Percentiles rank a stretch among this genome's conserved stretches.
phyloP scores from a whole-genome alignment of 495 filamentous ascomycete genomes.

The Penicillium cosmopolitanum region DNA sequence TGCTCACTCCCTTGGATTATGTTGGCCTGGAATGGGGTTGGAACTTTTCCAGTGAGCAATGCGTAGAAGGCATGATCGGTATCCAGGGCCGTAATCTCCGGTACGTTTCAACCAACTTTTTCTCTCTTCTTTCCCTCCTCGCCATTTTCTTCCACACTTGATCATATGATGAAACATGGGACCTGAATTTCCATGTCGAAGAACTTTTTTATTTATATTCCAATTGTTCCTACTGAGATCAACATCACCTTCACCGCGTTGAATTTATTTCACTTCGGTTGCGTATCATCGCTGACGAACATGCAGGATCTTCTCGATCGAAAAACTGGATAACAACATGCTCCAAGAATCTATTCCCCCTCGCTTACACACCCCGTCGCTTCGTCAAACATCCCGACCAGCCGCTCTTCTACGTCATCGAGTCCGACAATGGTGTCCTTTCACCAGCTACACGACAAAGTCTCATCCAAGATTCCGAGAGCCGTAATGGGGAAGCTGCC shows the following conservation, averaged over 20 bases:
- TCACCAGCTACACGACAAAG: constrained; percentile 70
- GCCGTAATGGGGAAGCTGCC: constrained; percentile 70
- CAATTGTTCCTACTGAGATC: constrained; percentile 80
- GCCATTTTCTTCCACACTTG: constrained; percentile 9
- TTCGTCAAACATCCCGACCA: constrained; percentile 87
- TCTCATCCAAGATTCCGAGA: constrained; percentile 65
- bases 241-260: constrained; percentile 4
- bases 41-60: constrained; percentile 94
- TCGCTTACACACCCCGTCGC: constrained; percentile 88
- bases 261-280: constrained; percentile 1
- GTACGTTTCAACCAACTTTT: constrained; percentile 57
- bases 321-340: constrained; percentile 82
- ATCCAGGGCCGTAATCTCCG: constrained; percentile 88
- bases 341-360: constrained; percentile 86
- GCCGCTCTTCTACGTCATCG: constrained; percentile 89
- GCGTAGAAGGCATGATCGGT: constrained; percentile 91
- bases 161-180: constrained; percentile 70
- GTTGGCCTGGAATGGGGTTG: constrained; percentile 88
- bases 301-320: constrained; percentile 83
- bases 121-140: constrained; percentile 7
- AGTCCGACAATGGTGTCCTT: constrained; percentile 88
- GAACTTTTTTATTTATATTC: constrained; percentile 54
- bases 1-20: constrained; percentile 89
- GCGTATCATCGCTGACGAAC: constrained; percentile 33
- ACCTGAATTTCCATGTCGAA: constrained; percentile 57